phyloP scores from a whole-genome alignment of 768 basidiomycete species.

The Lactarius sanguifluus region DNA sequence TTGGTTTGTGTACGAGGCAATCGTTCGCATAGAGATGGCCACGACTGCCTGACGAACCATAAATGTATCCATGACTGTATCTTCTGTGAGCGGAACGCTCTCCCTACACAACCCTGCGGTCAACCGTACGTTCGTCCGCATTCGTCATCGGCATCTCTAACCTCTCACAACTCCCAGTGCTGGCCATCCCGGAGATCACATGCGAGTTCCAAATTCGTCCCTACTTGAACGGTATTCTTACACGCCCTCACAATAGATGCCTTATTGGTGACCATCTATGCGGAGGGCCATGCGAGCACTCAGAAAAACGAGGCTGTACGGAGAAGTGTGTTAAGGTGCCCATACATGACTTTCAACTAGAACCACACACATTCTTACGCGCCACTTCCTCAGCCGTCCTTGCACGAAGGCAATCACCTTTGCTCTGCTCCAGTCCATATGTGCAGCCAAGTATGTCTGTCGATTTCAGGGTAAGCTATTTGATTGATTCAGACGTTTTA shows the following conservation, averaged over 20 bases:
- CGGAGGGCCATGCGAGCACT: conserved; percentile 48
- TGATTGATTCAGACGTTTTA: no score
- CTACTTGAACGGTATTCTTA: neutral
- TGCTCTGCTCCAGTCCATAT: conserved; percentile 55
- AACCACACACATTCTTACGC: neutral
- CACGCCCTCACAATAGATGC: conserved; percentile 41
- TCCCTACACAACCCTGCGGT: neutral
- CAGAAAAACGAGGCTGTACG: conserved; percentile 50
- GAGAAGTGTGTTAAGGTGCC: conserved; percentile 6
- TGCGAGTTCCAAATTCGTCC: neutral
- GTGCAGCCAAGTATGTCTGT: conserved; percentile 48
- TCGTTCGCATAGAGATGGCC: neutral
- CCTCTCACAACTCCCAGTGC: neutral
- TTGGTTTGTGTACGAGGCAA: neutral
- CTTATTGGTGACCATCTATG: conserved; percentile 46
- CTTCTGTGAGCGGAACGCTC: neutral
- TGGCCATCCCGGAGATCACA: neutral
- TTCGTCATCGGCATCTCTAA: neutral
- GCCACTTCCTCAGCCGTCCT: neutral
- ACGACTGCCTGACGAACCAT: conserved; percentile 1
- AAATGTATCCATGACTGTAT: neutral
- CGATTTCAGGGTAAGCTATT: neutral
- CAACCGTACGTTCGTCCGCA: neutral
- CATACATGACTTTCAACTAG: conserved; percentile 42
- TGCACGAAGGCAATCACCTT: conserved; percentile 45